phyloP scores from a whole-genome alignment of 768 basidiomycete genomes.

The Gautieria morchelliformis region DNA sequence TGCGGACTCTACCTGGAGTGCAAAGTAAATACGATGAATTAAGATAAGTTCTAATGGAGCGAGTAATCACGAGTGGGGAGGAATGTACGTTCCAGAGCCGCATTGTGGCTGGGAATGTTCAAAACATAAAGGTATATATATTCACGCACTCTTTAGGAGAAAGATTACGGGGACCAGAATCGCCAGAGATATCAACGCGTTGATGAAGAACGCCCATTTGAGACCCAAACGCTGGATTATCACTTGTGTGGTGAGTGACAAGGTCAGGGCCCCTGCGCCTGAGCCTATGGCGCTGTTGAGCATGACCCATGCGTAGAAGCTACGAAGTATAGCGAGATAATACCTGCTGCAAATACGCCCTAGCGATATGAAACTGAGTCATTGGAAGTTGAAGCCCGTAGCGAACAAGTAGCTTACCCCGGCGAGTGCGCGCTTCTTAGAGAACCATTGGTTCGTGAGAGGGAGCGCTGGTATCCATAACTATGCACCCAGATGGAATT shows the following conservation, averaged over 20 bases:
- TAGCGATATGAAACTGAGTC: background rate
- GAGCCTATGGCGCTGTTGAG: slow-evolving; percentile 10
- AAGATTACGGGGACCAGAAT: slow-evolving; percentile 19
- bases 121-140: too few species aligned
- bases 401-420: background rate
- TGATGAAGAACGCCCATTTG: slow-evolving; percentile 22
- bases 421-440: background rate
- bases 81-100: too few species aligned
- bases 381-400: too few species aligned
- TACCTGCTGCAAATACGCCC: slow-evolving; percentile 1
- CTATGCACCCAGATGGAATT: background rate
- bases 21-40: too few species aligned
- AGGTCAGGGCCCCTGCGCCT: slow-evolving; percentile 16
- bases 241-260: slow-evolving; percentile 12
- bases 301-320: background rate
- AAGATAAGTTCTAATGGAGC: too few species aligned
- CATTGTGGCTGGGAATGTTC: too few species aligned
- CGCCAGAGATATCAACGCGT: slow-evolving; percentile 19
- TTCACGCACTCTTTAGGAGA: slow-evolving; percentile 14
- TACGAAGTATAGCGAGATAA: background rate
- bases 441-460: slow-evolving; percentile 6
- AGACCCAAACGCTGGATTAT: slow-evolving; percentile 15
- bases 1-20: slow-evolving; percentile 14
- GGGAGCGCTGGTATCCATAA: slow-evolving; percentile 3
- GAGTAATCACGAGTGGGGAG: too few species aligned